phyloP scores from a whole-genome alignment of 2,329 filamentous ascomycete genomes.

The Hymenoscyphus linearis region DNA sequence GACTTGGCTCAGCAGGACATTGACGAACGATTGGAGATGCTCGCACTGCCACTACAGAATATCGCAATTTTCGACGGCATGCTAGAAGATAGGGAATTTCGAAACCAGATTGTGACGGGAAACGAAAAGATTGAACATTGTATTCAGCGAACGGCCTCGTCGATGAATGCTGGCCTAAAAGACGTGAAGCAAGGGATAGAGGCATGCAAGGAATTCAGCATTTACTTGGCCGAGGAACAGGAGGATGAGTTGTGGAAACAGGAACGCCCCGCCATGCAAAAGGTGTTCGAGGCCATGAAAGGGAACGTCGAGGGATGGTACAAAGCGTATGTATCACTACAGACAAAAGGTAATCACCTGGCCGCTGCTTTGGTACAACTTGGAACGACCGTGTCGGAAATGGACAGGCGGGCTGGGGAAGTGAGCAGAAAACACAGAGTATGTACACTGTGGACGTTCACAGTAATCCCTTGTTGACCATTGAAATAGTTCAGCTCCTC shows the following conservation, averaged over 20 bases:
- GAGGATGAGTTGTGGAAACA: slow-evolving; percentile 53
- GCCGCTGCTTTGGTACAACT: slow-evolving; percentile 67
- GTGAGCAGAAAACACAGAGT: slow-evolving; percentile 75
- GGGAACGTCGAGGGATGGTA: slow-evolving; percentile 90
- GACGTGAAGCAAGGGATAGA: slow-evolving; percentile 75
- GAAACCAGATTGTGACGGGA: slow-evolving; percentile 74
- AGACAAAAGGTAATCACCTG: slow-evolving; percentile 65
- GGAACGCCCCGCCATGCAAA: slow-evolving; percentile 57
- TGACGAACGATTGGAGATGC: slow-evolving; percentile 68
- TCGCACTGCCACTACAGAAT: slow-evolving; percentile 80
- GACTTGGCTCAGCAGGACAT: slow-evolving; percentile 74
- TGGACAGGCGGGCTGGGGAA: slow-evolving; percentile 78
- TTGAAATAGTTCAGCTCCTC: slow-evolving; percentile 17
- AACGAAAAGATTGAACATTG: slow-evolving; percentile 92
- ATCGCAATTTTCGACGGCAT: slow-evolving; percentile 79
- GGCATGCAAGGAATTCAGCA: slow-evolving; percentile 69
- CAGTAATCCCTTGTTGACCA: slow-evolving; percentile 13
- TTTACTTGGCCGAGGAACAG: slow-evolving; percentile 66
- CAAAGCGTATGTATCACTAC: slow-evolving; percentile 70
- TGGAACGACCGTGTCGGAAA: slow-evolving; percentile 73
- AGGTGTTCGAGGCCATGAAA: slow-evolving; percentile 85
- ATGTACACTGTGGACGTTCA: slow-evolving; percentile 33
- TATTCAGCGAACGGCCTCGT: slow-evolving; percentile 68
- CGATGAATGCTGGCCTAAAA: slow-evolving; percentile 70
- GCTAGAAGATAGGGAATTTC: slow-evolving; percentile 78